phyloP scores from a whole-genome alignment of 208 protist species.

The Trypanosoma mega region DNA sequence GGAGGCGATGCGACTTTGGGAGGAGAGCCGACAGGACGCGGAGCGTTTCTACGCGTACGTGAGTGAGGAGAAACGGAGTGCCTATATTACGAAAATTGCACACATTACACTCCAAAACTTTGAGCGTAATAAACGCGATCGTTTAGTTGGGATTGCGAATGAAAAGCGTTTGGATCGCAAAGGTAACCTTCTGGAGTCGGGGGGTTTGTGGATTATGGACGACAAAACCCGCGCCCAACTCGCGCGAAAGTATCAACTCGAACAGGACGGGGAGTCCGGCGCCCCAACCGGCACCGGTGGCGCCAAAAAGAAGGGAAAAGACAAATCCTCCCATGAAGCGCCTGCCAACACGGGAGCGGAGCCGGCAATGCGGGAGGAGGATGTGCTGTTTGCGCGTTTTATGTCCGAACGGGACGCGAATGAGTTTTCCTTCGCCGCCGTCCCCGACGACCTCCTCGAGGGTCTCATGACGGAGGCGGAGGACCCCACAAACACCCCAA shows the following conservation, averaged over 20 bases:
- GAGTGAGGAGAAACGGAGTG: slow-evolving; percentile 48
- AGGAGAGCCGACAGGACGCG: slow-evolving; percentile 35
- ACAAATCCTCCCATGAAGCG: slow-evolving; percentile 4
- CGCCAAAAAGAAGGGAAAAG: not conserved
- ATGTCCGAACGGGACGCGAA: slow-evolving; percentile 9
- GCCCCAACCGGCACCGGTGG: not conserved
- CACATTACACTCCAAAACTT: slow-evolving; percentile 63
- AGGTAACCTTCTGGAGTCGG: slow-evolving; percentile 62
- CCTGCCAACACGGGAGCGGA: not conserved
- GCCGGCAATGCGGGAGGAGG: slow-evolving; percentile 16
- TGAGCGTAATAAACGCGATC: slow-evolving; percentile 43
- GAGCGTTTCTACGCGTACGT: slow-evolving; percentile 65
- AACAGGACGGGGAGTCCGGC: slow-evolving; percentile 17
- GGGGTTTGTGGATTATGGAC: slow-evolving; percentile 70
- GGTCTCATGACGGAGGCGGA: no score
- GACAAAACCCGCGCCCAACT: slow-evolving; percentile 57
- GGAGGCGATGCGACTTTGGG: slow-evolving; percentile 32
- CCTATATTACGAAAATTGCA: slow-evolving; percentile 54
- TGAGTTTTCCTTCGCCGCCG: slow-evolving; percentile 32
- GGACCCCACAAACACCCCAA: not conserved
- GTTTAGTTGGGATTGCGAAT: slow-evolving; percentile 61
- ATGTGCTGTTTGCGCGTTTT: slow-evolving; percentile 25
- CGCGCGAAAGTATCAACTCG: slow-evolving; percentile 38
- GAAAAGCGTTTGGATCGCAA: slow-evolving; percentile 54
- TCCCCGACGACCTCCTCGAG: slow-evolving; percentile 34